Evolutionary conservation across 306 rosid species (phyloP), one percentile per base, ranked within the genome.

Genomic region (Medicago arabica): DNA sequence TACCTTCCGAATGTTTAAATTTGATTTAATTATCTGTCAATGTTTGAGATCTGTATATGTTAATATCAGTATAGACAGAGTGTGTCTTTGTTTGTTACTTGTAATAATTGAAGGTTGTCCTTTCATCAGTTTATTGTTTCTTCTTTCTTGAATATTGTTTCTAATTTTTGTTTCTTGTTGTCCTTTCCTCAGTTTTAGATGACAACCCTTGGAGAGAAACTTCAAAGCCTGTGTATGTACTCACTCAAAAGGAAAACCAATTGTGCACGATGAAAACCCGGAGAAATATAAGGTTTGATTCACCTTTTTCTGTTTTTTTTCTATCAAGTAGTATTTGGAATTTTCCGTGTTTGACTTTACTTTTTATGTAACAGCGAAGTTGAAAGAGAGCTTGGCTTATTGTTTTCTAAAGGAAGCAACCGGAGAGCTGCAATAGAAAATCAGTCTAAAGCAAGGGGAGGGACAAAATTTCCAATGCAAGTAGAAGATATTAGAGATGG

Each of bases 401-500:
- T 95, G 86, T 95, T 95, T 77, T 88, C 99, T 6, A 92, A 90
- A 85, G 93, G 97, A 69, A 86, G 84, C 69, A 87, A 76, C 74
- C 60, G 87, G 90, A 85, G 89, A 67, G 80, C 96, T 12, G 96
- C 88, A 51, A 72, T 87, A 53, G 97, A 84, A 53, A 92, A 85
- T 75, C 97, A 89, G 79, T 34, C 90, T 58, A 92, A 84, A 78
- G 67, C 89, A 4, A 88, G 84, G 82, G 84, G 78, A 12, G 92
- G 92, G 78, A 88, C 87, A 11, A 92, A 89, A 81, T 95, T 95
- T 81, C 93, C 82, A 78, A 95, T 95, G 97, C 96, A 90, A 61
- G 99, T 95, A 63, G 99, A 95, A 87, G 99, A 95, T 82, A 82
- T 95, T 51, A 86, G 90, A 81, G 97, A 95, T n/a, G 99, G 99